Evolutionary conservation across 257 asterid genomes (phyloP).

Genomic region (Petrea volubilis): DNA sequence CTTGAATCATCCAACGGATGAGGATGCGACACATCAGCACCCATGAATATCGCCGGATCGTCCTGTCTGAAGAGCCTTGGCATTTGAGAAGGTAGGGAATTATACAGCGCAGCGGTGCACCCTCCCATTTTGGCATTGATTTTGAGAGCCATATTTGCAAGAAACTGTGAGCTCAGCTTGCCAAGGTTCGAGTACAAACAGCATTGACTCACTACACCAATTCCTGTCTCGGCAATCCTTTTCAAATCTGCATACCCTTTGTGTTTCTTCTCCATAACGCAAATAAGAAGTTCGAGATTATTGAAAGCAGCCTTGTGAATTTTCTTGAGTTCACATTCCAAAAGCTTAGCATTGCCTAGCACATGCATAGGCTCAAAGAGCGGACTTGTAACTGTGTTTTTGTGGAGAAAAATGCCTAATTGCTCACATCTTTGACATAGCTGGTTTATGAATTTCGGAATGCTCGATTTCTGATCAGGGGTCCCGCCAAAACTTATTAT

Average conservation of each 20-base stretch:
- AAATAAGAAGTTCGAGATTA: constrained; percentile 78
- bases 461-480: constrained; percentile 59
- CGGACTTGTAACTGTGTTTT: constrained; percentile 54
- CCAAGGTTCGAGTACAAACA: constrained; percentile 76
- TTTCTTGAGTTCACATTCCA: constrained; percentile 73
- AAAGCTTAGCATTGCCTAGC: constrained; percentile 63
- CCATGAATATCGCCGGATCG: constrained; percentile 87
- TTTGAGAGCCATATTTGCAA: constrained; percentile 89
- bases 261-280: constrained; percentile 96
- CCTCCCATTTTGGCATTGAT: constrained; percentile 97
- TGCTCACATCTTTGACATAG: constrained; percentile 76
- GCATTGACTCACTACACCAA: constrained; percentile 86
- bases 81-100: constrained; percentile 68
- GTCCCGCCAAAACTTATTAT: constrained; percentile 83
- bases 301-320: constrained; percentile 55
- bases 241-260: constrained; percentile 93
- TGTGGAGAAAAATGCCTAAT: constrained; percentile 72
- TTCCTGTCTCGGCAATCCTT: constrained; percentile 78
- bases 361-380: constrained; percentile 83
- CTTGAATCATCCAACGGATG: constrained; percentile 88
- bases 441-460: constrained; percentile 73
- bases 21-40: constrained; percentile 97
- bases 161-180: constrained; percentile 68
- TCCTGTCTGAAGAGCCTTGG: constrained; percentile 70
- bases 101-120: constrained; percentile 79